Conservation (phyloP, 2,329 filamentous ascomycete genomes). For the Pestalotiopsis sp. region DNA sequence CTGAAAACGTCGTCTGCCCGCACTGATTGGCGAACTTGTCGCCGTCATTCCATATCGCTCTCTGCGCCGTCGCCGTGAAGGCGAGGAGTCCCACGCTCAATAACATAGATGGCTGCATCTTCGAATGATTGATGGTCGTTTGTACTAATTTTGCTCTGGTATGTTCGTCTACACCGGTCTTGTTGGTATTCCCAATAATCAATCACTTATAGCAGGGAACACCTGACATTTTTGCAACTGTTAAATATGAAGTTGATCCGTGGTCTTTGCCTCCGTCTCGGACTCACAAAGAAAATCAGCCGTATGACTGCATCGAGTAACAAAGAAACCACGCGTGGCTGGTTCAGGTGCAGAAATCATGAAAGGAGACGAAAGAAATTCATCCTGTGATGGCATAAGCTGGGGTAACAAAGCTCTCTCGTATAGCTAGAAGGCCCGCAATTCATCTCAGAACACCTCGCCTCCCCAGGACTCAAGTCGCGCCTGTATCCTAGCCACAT, state of each 20-base stretch:
- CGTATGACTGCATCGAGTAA: not conserved
- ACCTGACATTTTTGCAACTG: not conserved
- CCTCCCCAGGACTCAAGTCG: conserved; percentile 7
- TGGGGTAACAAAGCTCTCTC: no score
- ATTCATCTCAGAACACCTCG: not conserved
- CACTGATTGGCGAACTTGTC: conserved; percentile 1
- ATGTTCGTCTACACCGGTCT: not conserved
- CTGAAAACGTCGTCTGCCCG: not conserved
- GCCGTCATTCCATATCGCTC: not conserved
- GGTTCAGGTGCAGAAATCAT: not conserved
- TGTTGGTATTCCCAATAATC: no score
- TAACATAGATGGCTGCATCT: not conserved
- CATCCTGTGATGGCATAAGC: no score
- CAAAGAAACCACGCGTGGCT: not conserved
- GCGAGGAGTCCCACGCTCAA: not conserved
- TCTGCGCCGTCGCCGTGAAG: not conserved
- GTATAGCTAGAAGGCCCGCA: no score
- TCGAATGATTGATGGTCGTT: not conserved
- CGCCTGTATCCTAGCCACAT: conserved; percentile 26
- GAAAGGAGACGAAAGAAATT: not conserved
- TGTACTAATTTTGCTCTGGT: not conserved
- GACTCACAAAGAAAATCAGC: not conserved
- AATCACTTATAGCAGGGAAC: no score
- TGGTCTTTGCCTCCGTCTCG: not conserved
- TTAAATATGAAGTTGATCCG: not conserved